A percentile compares a stretch with the other conserved stretches of the same genome.
phyloP scores from a whole-genome alignment of 2,329 filamentous ascomycete species.

The Zymoseptoria pseudotritici region DNA sequence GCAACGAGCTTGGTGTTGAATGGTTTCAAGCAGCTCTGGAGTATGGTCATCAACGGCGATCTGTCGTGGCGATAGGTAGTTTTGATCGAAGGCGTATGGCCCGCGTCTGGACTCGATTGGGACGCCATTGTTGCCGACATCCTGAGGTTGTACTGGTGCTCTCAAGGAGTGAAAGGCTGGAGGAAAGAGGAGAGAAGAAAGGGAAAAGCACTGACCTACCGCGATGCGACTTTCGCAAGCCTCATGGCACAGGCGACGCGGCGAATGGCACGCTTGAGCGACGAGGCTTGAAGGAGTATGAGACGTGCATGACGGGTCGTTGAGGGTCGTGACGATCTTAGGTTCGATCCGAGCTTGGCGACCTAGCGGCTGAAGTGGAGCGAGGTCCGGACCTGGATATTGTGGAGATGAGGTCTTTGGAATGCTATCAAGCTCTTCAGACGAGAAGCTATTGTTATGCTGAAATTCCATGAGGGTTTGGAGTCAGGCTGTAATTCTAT shows the following conservation, averaged over 20 bases:
- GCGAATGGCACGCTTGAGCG: not conserved
- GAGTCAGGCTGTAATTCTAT: no score
- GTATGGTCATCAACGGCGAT: constrained; percentile 27
- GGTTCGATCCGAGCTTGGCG: not conserved
- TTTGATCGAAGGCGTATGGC: constrained; percentile 21
- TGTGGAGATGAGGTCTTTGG: no score
- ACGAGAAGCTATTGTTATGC: no score
- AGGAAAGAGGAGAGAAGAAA: not conserved
- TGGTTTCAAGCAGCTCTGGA: constrained; percentile 33
- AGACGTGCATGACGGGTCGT: not conserved
- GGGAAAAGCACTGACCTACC: not conserved
- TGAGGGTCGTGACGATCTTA: not conserved
- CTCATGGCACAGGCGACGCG: not conserved
- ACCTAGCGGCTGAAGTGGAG: not conserved
- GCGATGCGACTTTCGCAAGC: not conserved
- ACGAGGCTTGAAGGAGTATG: not conserved
- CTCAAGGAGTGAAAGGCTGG: not conserved
- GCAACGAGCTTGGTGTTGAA: constrained; percentile 32
- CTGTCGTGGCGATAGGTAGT: constrained; percentile 34
- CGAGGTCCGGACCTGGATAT: not conserved
- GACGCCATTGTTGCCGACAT: not conserved
- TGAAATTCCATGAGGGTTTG: no score
- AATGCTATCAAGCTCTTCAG: no score
- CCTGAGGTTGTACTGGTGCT: not conserved
- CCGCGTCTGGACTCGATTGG: not conserved